Conservation (phyloP, 2,329 filamentous ascomycete genomes). For the Alternaria hordeiaustralica region DNA sequence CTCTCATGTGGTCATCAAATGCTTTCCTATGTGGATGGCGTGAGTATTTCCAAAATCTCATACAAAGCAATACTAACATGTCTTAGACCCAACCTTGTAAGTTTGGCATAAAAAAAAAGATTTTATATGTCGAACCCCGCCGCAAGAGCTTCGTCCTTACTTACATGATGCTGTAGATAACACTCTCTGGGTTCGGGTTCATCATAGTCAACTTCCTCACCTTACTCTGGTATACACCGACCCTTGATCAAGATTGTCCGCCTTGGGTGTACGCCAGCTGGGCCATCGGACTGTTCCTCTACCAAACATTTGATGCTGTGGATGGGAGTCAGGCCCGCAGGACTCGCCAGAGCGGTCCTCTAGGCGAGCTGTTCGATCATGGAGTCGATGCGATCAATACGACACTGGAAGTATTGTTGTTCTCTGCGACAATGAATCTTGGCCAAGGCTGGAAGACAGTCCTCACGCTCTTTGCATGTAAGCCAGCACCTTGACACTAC, state of each 20-base stretch:
- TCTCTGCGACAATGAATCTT: conserved; percentile 90
- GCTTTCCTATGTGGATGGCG: conserved; percentile 96
- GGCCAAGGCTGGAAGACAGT: conserved; percentile 92
- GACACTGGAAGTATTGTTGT: conserved; percentile 88
- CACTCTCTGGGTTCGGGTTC: conserved; percentile 87
- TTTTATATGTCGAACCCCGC: background rate
- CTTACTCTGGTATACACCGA: conserved; percentile 94
- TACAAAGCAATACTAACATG: conserved; percentile 27
- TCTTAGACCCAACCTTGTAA: conserved; percentile 47
- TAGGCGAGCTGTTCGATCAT: conserved; percentile 97
- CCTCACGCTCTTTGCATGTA: conserved; percentile 80
- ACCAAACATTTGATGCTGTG: conserved; percentile 98
- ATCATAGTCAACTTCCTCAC: conserved; percentile 89
- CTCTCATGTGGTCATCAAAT: conserved; percentile 89
- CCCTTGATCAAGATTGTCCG: conserved; percentile 90
- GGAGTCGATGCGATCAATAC: conserved; percentile 96
- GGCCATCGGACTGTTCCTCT: conserved; percentile 88
- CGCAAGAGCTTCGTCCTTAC: conserved; percentile 5
- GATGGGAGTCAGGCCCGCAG: conserved; percentile 92
- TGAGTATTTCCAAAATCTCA: conserved; percentile 51
- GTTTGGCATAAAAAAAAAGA: conserved; percentile 14
- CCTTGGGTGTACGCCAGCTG: conserved; percentile 94
- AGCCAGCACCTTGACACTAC: conserved; percentile 6
- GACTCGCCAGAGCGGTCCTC: conserved; percentile 88
- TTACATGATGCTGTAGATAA: conserved; percentile 64